Conservation (phyloP, 2,329 filamentous ascomycete species). For the Ascocoryne sarcoides region DNA sequence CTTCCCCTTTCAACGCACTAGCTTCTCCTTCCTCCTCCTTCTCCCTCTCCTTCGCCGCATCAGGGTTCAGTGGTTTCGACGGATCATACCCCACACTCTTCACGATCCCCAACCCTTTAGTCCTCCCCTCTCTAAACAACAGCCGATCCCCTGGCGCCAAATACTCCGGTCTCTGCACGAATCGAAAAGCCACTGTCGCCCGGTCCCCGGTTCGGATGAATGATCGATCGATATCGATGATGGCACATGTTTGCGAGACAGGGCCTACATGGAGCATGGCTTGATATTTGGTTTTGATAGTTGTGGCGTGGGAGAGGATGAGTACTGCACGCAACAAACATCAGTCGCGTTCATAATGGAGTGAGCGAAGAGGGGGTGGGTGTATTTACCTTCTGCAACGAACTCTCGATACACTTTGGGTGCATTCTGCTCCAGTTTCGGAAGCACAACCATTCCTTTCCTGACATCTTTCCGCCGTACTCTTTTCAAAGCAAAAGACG, state of each 20-base stretch:
- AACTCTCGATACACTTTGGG: conserved; percentile 70
- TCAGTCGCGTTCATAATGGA: not conserved
- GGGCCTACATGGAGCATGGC: conserved; percentile 97
- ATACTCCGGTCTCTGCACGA: conserved; percentile 91
- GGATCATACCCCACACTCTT: conserved; percentile 85
- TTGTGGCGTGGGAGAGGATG: conserved; percentile 91
- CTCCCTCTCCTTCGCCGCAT: conserved; percentile 24
- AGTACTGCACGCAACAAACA: conserved; percentile 56
- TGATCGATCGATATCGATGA: conserved; percentile 94
- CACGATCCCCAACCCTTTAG: conserved; percentile 91
- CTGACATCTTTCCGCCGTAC: conserved; percentile 85
- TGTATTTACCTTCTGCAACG: conserved; percentile 58
- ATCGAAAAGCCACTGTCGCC: conserved; percentile 89
- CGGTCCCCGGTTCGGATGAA: conserved; percentile 91
- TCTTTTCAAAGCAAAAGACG: conserved; percentile 82
- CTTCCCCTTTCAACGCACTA: too few relatives aligned
- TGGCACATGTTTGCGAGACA: conserved; percentile 89
- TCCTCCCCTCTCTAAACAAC: conserved; percentile 87
- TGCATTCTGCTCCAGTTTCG: conserved; percentile 63
- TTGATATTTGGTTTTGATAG: conserved; percentile 94
- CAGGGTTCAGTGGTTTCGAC: conserved; percentile 36
- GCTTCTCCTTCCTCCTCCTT: too few relatives aligned
- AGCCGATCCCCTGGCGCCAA: conserved; percentile 80
- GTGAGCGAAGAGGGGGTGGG: not conserved
- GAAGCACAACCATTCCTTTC: conserved; percentile 95